A percentile compares a stretch with the other conserved stretches of the same genome.
These are phyloP conservation scores for Phoma sp. DNA, from an alignment of 2,329 filamentous ascomycete genomes.

Conservation along the genomic window DNA sequence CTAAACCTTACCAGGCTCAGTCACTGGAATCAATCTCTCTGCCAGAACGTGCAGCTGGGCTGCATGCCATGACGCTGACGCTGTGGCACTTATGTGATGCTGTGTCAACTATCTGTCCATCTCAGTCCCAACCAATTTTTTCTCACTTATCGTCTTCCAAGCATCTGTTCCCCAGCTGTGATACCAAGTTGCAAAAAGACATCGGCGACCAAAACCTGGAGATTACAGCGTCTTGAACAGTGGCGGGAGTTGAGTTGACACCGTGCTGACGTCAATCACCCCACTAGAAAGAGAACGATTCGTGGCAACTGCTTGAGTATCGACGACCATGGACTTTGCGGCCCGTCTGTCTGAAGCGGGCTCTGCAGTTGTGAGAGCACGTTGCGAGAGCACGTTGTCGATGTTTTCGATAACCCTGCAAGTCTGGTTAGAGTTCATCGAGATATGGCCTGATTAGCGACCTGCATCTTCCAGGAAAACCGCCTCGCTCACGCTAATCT, in stretches of 20 bases:
- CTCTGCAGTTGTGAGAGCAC: too few species aligned
- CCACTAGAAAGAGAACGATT: too few species aligned
- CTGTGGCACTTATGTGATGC: slow-evolving; percentile 1
- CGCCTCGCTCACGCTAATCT: too few species aligned
- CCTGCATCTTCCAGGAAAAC: too few species aligned
- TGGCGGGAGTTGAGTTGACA: not conserved
- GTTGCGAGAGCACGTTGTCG: too few species aligned
- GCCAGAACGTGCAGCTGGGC: not conserved
- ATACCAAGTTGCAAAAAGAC: not conserved
- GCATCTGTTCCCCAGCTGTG: not conserved
- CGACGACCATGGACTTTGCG: too few species aligned
- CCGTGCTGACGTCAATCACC: not conserved
- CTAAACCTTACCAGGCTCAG: not conserved
- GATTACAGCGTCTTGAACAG: not conserved
- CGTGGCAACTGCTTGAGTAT: too few species aligned
- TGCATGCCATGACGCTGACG: not conserved
- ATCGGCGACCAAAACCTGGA: not conserved
- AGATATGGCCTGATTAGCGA: too few species aligned
- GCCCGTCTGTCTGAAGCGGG: too few species aligned
- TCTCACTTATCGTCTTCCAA: not conserved
- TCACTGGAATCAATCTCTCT: not conserved
- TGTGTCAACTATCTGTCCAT: not conserved
- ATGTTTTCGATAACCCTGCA: too few species aligned
- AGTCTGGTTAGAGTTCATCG: too few species aligned
- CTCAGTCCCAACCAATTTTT: slow-evolving; percentile 6